These are phyloP conservation scores for Pelargonium nanum DNA, from an alignment of 345 rosid species.

Conservation along the genomic window DNA sequence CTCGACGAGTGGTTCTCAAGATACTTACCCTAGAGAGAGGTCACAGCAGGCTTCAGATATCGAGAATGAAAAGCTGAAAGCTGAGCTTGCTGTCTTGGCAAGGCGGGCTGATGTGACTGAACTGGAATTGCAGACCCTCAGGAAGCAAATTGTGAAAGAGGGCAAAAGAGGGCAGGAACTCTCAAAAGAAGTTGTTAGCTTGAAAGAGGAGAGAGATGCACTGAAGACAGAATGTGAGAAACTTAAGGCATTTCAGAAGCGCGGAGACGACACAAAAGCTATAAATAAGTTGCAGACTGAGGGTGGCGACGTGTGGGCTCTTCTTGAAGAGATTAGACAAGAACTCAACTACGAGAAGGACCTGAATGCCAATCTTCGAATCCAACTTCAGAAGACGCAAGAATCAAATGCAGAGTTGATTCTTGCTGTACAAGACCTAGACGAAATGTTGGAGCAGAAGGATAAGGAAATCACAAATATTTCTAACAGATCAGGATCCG, in stretches of 20 bases:
- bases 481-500: no score
- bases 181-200: not conserved
- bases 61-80: slow-evolving; percentile 29
- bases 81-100: slow-evolving; percentile 21
- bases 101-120: slow-evolving; percentile 35
- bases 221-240: slow-evolving; percentile 19
- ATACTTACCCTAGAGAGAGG: not conserved
- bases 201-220: slow-evolving; percentile 20
- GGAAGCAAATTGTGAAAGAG: slow-evolving; percentile 33
- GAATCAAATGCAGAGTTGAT: not conserved
- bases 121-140: slow-evolving; percentile 32
- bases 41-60: slow-evolving; percentile 10
- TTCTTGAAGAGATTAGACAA: slow-evolving; percentile 21
- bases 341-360: slow-evolving; percentile 23
- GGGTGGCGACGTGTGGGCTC: slow-evolving; percentile 17
- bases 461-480: not conserved
- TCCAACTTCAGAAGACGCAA: slow-evolving; percentile 6
- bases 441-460: not conserved
- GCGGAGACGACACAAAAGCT: slow-evolving; percentile 18
- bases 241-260: slow-evolving; percentile 14
- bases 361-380: slow-evolving; percentile 21
- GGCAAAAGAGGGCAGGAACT: slow-evolving; percentile 25
- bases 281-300: slow-evolving; percentile 15
- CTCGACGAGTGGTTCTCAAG: slow-evolving; percentile 6
- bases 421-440: not conserved